Evolutionary conservation across 768 basidiomycete species (phyloP).

Genomic region (Steccherinum ochraceum): DNA sequence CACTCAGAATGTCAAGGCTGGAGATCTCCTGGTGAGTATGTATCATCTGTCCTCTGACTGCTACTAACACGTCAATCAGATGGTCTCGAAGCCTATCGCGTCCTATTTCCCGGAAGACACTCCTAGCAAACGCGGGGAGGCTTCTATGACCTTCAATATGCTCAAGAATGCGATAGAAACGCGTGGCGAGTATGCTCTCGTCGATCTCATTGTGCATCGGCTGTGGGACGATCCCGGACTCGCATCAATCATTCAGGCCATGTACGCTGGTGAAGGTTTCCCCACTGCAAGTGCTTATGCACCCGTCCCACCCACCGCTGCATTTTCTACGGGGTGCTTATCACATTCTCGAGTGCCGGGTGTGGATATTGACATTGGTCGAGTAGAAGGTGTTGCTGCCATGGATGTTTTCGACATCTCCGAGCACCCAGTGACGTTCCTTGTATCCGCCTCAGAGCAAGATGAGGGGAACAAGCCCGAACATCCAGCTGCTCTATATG

Average conservation of each 20-base stretch:
- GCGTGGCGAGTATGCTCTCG: not conserved
- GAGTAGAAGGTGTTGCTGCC: not conserved
- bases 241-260: not conserved
- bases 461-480: not conserved
- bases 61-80: too few relatives aligned
- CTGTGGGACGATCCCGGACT: not conserved
- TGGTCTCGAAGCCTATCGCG: not conserved
- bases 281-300: not conserved
- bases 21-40: not conserved
- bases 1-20: not conserved
- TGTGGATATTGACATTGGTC: not conserved
- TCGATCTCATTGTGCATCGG: not conserved
- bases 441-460: too few relatives aligned
- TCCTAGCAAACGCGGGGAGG: not conserved
- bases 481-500: not conserved
- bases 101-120: not conserved
- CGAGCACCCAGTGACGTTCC: too few relatives aligned
- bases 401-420: not conserved
- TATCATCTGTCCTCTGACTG: too few relatives aligned
- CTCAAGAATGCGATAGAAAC: not conserved
- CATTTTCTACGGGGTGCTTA: too few relatives aligned
- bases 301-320: not conserved
- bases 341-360: not conserved
- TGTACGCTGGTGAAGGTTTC: not conserved
- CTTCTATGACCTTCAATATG: not conserved